phyloP scores from a whole-genome alignment of 2,329 filamentous ascomycete genomes.

The Gremmenia infestans region DNA sequence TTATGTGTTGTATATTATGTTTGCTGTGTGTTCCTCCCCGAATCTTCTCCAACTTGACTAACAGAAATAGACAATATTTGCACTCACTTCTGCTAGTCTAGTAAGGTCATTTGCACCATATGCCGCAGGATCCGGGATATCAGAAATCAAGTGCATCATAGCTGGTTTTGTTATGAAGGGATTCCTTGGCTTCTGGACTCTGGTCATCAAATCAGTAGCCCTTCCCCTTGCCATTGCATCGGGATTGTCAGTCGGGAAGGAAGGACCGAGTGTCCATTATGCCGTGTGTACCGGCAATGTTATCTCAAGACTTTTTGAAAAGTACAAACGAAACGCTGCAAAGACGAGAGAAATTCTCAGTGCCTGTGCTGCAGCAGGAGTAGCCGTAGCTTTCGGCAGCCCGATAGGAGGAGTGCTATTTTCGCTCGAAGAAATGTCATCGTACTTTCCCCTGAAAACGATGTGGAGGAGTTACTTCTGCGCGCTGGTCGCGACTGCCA shows the following conservation, averaged over 20 bases:
- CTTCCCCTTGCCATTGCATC: conserved; percentile 90
- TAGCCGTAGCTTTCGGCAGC: conserved; percentile 94
- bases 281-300: conserved; percentile 97
- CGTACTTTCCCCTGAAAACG: conserved; percentile 92
- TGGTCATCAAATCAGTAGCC: conserved; percentile 89
- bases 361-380: conserved; percentile 89
- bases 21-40: conserved; percentile 54
- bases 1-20: conserved; percentile 82
- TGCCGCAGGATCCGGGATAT: conserved; percentile 93
- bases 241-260: conserved; percentile 90
- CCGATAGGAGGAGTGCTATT: conserved; percentile 96
- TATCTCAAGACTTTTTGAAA: conserved; percentile 86
- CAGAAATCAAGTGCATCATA: conserved; percentile 99
- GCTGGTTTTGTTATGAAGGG: conserved; percentile 99
- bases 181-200: conserved; percentile 85
- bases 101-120: conserved; percentile 94
- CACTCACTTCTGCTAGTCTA: conserved; percentile 73
- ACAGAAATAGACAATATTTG: conserved; percentile 61
- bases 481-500: conserved; percentile 87
- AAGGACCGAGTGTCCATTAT: conserved; percentile 98
- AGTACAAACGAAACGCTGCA: conserved; percentile 85
- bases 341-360: conserved; percentile 95
- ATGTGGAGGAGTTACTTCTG: conserved; percentile 99
- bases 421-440: conserved; percentile 96
- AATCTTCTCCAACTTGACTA: conserved; percentile 7